Evolutionary conservation across 768 basidiomycete genomes (phyloP).

Genomic region (Postia placenta): DNA sequence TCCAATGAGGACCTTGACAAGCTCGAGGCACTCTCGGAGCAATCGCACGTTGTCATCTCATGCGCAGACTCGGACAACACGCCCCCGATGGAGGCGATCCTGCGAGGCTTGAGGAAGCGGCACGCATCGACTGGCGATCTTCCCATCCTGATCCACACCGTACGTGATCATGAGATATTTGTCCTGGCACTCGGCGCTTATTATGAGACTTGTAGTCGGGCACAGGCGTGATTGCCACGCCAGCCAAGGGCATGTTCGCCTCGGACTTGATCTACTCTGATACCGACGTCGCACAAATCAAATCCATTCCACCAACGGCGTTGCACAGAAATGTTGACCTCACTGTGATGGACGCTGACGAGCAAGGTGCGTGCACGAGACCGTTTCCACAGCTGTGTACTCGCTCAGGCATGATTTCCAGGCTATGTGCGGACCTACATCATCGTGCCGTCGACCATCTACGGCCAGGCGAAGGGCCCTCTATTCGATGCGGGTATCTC

Average conservation of each 20-base stretch:
- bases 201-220: slow-evolving; percentile 7
- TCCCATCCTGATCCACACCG: slow-evolving; percentile 60
- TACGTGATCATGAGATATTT: slow-evolving; percentile 33
- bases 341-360: slow-evolving; percentile 39
- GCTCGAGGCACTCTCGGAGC: slow-evolving; percentile 32
- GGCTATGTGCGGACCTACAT: slow-evolving; percentile 52
- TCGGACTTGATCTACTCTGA: slow-evolving; percentile 46
- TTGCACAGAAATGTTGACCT: slow-evolving; percentile 47
- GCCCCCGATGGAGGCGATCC: slow-evolving; percentile 36
- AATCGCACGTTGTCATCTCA: slow-evolving; percentile 31
- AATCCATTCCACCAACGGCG: slow-evolving; percentile 38
- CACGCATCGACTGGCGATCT: slow-evolving; percentile 33
- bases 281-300: slow-evolving; percentile 39
- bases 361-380: slow-evolving; percentile 36
- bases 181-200: background rate
- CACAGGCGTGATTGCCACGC: slow-evolving; percentile 37
- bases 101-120: slow-evolving; percentile 47
- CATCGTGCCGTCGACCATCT: slow-evolving; percentile 53
- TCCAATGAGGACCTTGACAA: slow-evolving; percentile 28
- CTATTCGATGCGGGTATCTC: slow-evolving; percentile 48
- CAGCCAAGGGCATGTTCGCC: slow-evolving; percentile 36
- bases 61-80: slow-evolving; percentile 46
- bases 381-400: too few relatives aligned
- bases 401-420: slow-evolving; percentile 9
- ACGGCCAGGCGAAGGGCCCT: slow-evolving; percentile 41